A percentile compares a stretch with the other conserved stretches of the same genome.
phyloP scores from a whole-genome alignment of 805 yeast species.

The Barnettozyma botsteinii region DNA sequence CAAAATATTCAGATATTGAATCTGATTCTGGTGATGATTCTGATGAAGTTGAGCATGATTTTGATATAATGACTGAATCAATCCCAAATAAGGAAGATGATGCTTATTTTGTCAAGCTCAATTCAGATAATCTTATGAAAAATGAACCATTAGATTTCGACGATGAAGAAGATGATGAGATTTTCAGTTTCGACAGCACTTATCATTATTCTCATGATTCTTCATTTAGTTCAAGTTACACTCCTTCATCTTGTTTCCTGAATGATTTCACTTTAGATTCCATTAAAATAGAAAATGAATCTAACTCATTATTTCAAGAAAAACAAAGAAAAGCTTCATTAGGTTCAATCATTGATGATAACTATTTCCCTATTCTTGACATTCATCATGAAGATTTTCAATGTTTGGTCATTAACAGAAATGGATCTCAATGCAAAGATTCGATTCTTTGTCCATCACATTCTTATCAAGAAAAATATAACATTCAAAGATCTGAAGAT shows the following conservation, averaged over 20 bases:
- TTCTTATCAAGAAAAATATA: constrained; percentile 9
- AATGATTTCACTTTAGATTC: neutral
- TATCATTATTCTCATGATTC: constrained; percentile 1
- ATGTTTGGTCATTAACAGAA: constrained; percentile 14
- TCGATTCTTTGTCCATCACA: constrained; percentile 16
- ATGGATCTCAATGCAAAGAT: constrained; percentile 13
- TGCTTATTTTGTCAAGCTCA: too few species aligned
- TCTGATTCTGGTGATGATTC: constrained; percentile 1
- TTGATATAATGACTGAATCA: neutral
- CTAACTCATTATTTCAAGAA: neutral
- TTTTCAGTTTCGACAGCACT: constrained; percentile 1
- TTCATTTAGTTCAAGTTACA: constrained; percentile 3
- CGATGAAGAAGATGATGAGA: constrained; percentile 1
- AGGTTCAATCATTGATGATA: neutral
- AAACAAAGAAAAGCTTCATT: neutral
- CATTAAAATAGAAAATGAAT: neutral
- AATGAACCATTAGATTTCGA: neutral
- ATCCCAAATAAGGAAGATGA: neutral
- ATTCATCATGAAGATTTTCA: constrained; percentile 18
- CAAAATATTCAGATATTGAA: constrained; percentile 1
- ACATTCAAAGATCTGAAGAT: constrained; percentile 12
- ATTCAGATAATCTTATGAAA: neutral
- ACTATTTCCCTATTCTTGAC: constrained; percentile 10
- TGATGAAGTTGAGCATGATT: neutral
- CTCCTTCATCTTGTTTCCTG: constrained; percentile 5